A percentile compares a stretch with the other conserved stretches of the same genome.
These are phyloP conservation scores for Cryptococcus maquisensis DNA, from an alignment of 1,284 basidiomycete genomes.

Conservation along the genomic window DNA sequence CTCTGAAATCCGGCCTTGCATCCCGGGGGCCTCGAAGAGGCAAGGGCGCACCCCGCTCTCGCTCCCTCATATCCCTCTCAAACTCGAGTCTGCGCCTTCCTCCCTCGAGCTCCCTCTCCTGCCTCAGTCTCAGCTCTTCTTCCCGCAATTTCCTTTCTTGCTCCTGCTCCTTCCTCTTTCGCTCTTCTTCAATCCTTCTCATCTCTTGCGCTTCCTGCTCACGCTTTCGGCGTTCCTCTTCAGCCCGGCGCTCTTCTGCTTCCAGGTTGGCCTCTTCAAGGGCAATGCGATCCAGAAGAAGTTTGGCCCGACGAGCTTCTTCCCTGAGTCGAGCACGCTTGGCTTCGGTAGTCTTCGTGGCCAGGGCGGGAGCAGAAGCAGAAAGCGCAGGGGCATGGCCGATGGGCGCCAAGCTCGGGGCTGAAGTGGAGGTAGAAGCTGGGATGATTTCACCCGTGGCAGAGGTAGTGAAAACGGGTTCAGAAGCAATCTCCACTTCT, in stretches of 20 bases:
- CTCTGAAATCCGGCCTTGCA: no score
- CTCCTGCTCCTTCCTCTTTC: constrained; percentile 9
- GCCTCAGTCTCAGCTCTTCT: constrained; percentile 2
- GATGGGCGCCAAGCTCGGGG: not conserved
- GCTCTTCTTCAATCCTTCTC: not conserved
- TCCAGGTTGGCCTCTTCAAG: constrained; percentile 2
- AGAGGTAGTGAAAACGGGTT: not conserved
- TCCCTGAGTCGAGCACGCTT: constrained; percentile 16
- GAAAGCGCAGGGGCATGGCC: not conserved
- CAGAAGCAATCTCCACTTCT: no score
- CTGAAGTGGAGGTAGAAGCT: not conserved
- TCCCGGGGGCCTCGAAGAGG: no score
- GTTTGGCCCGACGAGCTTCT: constrained; percentile 10
- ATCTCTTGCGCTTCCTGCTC: not conserved
- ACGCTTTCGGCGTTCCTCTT: not conserved
- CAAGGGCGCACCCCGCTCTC: not conserved
- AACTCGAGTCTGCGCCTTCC: not conserved
- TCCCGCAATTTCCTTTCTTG: not conserved
- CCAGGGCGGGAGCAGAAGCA: not conserved
- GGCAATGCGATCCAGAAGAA: constrained; percentile 10
- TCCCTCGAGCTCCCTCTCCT: not conserved
- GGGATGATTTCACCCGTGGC: not conserved
- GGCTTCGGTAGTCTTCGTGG: constrained; percentile 4
- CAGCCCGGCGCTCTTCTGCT: constrained; percentile 1
- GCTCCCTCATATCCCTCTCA: not conserved